phyloP scores from a whole-genome alignment of 2,329 filamentous ascomycete species.

The Sporothrix sp. region DNA sequence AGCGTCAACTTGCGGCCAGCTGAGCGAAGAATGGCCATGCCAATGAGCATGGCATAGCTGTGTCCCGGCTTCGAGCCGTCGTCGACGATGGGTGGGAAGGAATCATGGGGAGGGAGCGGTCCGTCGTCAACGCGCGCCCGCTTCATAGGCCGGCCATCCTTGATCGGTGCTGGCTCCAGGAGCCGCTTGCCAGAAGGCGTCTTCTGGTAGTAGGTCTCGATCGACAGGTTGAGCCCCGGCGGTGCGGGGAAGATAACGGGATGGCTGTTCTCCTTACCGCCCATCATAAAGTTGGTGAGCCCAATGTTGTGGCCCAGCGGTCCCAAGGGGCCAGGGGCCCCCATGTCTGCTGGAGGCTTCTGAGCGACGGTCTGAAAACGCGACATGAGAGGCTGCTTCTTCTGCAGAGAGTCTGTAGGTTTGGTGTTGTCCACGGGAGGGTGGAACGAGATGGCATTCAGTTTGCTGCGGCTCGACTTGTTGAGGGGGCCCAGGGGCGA shows the following conservation, averaged over 20 bases:
- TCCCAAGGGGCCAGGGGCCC: conserved; percentile 4
- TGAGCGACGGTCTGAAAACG: conserved; percentile 49
- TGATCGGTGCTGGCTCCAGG: conserved; percentile 63
- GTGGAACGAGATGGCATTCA: conserved; percentile 59
- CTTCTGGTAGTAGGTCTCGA: conserved; percentile 46
- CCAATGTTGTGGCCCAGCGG: conserved; percentile 4
- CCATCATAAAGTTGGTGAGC: conserved; percentile 30
- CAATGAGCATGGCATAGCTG: conserved; percentile 91
- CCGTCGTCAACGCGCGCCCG: conserved; percentile 54
- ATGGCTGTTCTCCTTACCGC: conserved; percentile 49
- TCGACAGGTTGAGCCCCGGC: conserved; percentile 37
- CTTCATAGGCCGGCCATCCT: conserved; percentile 58
- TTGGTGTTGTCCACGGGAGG: conserved; percentile 48
- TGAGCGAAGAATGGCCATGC: conserved; percentile 89
- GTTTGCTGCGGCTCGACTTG: conserved; percentile 44
- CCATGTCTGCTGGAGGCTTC: conserved; percentile 38
- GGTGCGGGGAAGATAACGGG: conserved; percentile 41
- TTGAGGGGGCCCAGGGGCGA: conserved; percentile 52
- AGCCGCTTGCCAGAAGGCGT: conserved; percentile 51
- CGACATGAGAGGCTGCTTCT: conserved; percentile 51
- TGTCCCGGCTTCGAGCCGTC: conserved; percentile 82
- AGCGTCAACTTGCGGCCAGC: conserved; percentile 76
- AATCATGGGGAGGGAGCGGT: conserved; percentile 56
- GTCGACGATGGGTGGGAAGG: conserved; percentile 75
- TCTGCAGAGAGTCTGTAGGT: conserved; percentile 57